Evolutionary conservation across 805 yeast species (phyloP).

Genomic region (Kuraishia capsulata): DNA sequence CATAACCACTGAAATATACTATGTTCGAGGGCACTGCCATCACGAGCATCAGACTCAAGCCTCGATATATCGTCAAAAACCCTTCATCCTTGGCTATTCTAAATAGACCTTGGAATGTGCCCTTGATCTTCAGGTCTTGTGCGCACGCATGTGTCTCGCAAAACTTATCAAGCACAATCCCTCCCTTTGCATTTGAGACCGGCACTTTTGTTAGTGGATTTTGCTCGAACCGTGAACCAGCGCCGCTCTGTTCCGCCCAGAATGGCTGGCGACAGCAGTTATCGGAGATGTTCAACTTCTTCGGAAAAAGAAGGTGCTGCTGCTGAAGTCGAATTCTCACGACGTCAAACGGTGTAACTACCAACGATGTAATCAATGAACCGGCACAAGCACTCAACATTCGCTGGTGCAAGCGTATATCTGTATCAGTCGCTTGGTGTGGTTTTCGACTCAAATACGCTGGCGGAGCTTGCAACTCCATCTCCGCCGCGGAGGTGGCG

Average conservation of each 20-base stretch:
- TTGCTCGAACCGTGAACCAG: slow-evolving; percentile 4
- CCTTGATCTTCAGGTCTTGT: slow-evolving; percentile 13
- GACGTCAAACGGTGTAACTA: slow-evolving; percentile 77
- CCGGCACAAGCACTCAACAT: slow-evolving; percentile 79
- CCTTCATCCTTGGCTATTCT: slow-evolving; percentile 73
- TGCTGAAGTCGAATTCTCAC: slow-evolving; percentile 71
- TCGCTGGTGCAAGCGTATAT: slow-evolving; percentile 45
- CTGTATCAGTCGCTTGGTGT: slow-evolving; percentile 6
- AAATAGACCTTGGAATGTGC: slow-evolving; percentile 1
- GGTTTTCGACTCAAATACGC: too few relatives aligned
- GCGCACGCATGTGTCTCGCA: slow-evolving; percentile 34
- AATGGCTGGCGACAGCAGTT: slow-evolving; percentile 30
- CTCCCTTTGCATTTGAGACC: slow-evolving; percentile 1
- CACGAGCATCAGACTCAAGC: slow-evolving; percentile 67
- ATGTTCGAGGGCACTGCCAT: slow-evolving; percentile 94
- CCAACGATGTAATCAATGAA: slow-evolving; percentile 60
- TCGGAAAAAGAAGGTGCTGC: slow-evolving; percentile 50
- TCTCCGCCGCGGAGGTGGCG: slow-evolving; percentile 7
- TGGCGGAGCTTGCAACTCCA: too few relatives aligned
- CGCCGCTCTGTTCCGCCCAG: slow-evolving; percentile 14
- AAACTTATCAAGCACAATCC: slow-evolving; percentile 15
- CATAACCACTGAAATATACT: slow-evolving; percentile 92
- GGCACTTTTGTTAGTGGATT: slow-evolving; percentile 13
- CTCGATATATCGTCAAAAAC: slow-evolving; percentile 72
- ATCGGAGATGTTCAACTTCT: slow-evolving; percentile 14